Base-by-base conservation (phyloP, 495 filamentous ascomycete genomes). In the Hypoxylon trugodes region DNA sequence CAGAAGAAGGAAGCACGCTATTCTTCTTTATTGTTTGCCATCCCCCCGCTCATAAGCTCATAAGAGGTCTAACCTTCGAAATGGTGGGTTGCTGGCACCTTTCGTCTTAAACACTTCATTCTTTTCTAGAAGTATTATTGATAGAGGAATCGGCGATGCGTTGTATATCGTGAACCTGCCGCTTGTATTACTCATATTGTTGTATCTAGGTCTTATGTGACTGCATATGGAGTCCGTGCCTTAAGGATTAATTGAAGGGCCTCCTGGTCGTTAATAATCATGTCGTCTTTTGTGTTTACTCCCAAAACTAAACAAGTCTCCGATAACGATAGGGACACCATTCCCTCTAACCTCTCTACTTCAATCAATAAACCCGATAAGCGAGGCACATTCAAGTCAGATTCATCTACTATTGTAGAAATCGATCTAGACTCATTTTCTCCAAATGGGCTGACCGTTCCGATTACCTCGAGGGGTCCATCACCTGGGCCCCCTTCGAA, bases 361-460 rank as follows among this genome's bases (percentile, higher is more conserved):
- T 41, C 53, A 35, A 46, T 33, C 47, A 47, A 59, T 15, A 65
- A 59, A 21, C 26, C 40, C 15, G 53, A 65, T 15, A 67, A 59
- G 36, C 8, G 43, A 9, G 46, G 37, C 15, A 42, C 21, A 4
- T 67, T 61, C 12, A 47, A 12, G 16, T 63, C 60, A 18, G 47
- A 65, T 36, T 30, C 21, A 61, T 47, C 59, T 38, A 55, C 36
- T n/a, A 41, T 63, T 13, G 49, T 63, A 53, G 45, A 65, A 8
- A 30, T 35, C 13, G 46, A 60, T 12, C 35, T 37, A 10, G 40
- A 57, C 30, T 10, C 32, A 1, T 58, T 38, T 4, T 58, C 57
- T 22, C 32, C 32, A 19, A 45, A 54, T 67, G 52, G 51, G n/a
- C 43, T 19, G 10, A 18, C 25, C 3, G 24, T 40, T 22, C 61